Evolutionary conservation across 495 filamentous ascomycete species (phyloP).

Genomic region (Glutinoglossum americanum): DNA sequence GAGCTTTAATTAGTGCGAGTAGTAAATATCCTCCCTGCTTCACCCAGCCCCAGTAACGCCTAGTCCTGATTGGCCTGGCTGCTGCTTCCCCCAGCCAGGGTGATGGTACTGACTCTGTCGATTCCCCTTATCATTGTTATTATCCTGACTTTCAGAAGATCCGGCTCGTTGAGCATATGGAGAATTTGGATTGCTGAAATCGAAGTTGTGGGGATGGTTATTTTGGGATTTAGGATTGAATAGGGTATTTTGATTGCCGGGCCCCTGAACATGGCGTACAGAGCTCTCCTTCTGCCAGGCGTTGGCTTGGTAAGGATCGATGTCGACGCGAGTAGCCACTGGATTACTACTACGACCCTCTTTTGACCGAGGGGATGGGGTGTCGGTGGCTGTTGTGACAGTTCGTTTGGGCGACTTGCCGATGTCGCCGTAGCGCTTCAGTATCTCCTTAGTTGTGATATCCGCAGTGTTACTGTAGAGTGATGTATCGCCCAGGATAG

Average conservation of each 20-base stretch:
- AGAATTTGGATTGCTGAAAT: constrained; percentile 11
- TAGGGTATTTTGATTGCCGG: constrained; percentile 7
- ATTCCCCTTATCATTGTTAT: constrained; percentile 6
- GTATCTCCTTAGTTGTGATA: constrained; percentile 89
- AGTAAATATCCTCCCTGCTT: not conserved
- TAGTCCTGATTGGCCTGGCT: constrained; percentile 5
- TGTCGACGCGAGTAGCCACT: constrained; percentile 46
- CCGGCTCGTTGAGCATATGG: constrained; percentile 13
- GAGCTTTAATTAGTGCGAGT: not conserved
- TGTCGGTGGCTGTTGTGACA: constrained; percentile 22
- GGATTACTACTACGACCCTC: constrained; percentile 27
- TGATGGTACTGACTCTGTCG: constrained; percentile 9
- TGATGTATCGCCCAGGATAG: constrained; percentile 58
- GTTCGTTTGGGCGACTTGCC: constrained; percentile 21
- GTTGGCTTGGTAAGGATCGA: constrained; percentile 46
- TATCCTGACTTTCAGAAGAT: constrained; percentile 13
- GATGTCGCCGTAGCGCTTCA: constrained; percentile 71
- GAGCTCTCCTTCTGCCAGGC: constrained; percentile 66
- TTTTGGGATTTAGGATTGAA: not conserved
- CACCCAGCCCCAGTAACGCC: constrained; percentile 10
- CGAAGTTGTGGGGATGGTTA: constrained; percentile 9
- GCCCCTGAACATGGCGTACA: constrained; percentile 54
- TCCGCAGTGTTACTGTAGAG: constrained; percentile 66
- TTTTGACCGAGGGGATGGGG: constrained; percentile 25
- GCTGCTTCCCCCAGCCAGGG: constrained; percentile 13